Percentiles rank a stretch among this genome's conserved stretches.
These are phyloP conservation scores for Zymoseptoria tritici DNA, from an alignment of 2,329 filamentous ascomycete genomes.

Conservation along the genomic window DNA sequence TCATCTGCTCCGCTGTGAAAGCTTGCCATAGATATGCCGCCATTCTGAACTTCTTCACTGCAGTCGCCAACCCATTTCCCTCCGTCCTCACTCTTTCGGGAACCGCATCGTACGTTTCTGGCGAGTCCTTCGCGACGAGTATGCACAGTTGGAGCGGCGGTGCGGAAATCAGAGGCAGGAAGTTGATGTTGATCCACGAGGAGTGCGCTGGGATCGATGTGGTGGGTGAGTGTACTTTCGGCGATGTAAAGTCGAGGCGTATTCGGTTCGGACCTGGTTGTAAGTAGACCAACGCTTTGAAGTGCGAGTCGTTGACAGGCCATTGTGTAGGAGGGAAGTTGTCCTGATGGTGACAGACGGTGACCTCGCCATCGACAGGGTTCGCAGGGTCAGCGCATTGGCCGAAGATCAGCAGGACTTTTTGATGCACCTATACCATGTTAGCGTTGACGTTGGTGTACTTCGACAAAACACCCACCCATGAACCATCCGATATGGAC, in stretches of 20 bases:
- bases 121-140: conserved; percentile 79
- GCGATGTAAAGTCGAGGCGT: conserved; percentile 76
- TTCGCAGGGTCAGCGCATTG: conserved; percentile 68
- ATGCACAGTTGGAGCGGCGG: conserved; percentile 88
- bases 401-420: conserved; percentile 73
- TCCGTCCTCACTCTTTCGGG: conserved; percentile 69
- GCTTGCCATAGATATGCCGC: conserved; percentile 95
- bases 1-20: conserved; percentile 96
- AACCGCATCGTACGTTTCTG: conserved; percentile 73
- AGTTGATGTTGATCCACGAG: conserved; percentile 75
- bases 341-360: conserved; percentile 75
- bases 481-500: conserved; percentile 73
- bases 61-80: conserved; percentile 72
- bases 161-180: conserved; percentile 67
- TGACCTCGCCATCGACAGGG: conserved; percentile 69
- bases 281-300: conserved; percentile 88
- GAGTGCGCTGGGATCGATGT: conserved; percentile 65
- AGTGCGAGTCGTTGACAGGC: conserved; percentile 83
- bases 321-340: conserved; percentile 74
- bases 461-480: conserved; percentile 50
- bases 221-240: conserved; percentile 65
- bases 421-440: conserved; percentile 72
- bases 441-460: conserved; percentile 1
- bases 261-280: conserved; percentile 82
- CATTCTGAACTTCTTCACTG: conserved; percentile 87